Conservation (phyloP, 2,329 filamentous ascomycete species). For the Monilinia fructigena region DNA sequence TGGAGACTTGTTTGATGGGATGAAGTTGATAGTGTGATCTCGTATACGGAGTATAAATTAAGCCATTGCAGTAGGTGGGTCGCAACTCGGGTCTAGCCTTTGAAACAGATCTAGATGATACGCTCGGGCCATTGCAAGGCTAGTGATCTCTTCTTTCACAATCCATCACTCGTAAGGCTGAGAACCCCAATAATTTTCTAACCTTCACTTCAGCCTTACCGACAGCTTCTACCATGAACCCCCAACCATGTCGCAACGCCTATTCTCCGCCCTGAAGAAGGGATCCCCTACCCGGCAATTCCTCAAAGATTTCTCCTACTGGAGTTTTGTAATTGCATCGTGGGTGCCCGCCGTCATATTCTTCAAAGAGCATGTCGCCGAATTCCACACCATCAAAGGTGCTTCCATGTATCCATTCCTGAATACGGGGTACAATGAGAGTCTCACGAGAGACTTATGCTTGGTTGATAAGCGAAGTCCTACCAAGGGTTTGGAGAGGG, state of each 20-base stretch:
- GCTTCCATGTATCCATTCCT: constrained; percentile 76
- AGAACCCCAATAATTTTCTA: neutral
- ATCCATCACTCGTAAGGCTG: neutral
- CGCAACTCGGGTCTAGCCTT: no score
- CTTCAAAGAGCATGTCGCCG: constrained; percentile 60
- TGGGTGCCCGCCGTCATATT: constrained; percentile 63
- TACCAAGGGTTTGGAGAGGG: constrained; percentile 58
- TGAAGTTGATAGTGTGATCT: no score
- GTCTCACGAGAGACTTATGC: constrained; percentile 54
- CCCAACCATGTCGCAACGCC: constrained; percentile 22
- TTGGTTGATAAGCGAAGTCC: constrained; percentile 60
- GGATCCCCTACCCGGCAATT: constrained; percentile 24
- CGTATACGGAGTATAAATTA: no score
- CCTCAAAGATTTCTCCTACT: constrained; percentile 43
- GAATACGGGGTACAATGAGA: constrained; percentile 63
- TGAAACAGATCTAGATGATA: no score
- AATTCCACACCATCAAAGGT: constrained; percentile 57
- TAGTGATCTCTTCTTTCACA: no score
- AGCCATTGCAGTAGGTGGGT: no score
- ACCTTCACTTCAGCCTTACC: neutral
- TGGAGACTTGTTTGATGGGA: no score
- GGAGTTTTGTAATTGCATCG: constrained; percentile 54
- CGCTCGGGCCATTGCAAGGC: no score
- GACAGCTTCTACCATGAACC: neutral
- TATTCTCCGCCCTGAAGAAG: constrained; percentile 30